These are phyloP conservation scores for Blumeriella jaapii DNA, from an alignment of 2,329 filamentous ascomycete species.

Conservation along the genomic window DNA sequence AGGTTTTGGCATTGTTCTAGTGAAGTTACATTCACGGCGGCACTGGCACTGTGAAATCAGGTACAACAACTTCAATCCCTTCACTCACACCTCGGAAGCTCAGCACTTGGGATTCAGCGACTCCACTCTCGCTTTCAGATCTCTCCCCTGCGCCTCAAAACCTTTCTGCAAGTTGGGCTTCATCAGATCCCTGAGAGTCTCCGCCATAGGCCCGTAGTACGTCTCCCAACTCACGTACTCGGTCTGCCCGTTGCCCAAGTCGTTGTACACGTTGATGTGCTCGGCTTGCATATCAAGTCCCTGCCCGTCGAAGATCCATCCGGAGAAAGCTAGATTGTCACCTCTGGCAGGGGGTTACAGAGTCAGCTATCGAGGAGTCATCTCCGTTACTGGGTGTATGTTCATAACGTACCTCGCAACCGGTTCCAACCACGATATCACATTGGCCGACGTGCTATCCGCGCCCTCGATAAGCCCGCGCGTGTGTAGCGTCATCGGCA, in stretches of 20 bases:
- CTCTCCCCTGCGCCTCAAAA: conserved; percentile 7
- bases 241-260: conserved; percentile 3
- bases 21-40: too few species aligned
- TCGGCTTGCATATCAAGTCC: conserved; percentile 8
- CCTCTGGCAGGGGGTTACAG: too few species aligned
- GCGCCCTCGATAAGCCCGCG: conserved; percentile 3
- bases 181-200: neutral
- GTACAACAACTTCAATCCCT: too few species aligned
- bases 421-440: conserved; percentile 7
- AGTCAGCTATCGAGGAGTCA: too few species aligned
- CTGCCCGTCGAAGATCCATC: conserved; percentile 5
- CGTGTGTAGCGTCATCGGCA: conserved; percentile 10
- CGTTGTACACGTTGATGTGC: conserved; percentile 7
- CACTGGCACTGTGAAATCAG: too few species aligned
- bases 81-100: too few species aligned
- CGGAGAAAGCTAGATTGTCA: too few species aligned
- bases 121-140: conserved; percentile 9
- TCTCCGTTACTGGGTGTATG: too few species aligned
- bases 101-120: too few species aligned
- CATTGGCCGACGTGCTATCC: conserved; percentile 8
- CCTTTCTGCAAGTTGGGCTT: conserved; percentile 5
- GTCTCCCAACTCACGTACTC: conserved; percentile 12
- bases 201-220: conserved; percentile 6
- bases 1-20: too few species aligned
- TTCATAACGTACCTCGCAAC: too few species aligned